Evolutionary conservation across 495 filamentous ascomycete species (phyloP).

Genomic region (Schizothecium vesticola): DNA sequence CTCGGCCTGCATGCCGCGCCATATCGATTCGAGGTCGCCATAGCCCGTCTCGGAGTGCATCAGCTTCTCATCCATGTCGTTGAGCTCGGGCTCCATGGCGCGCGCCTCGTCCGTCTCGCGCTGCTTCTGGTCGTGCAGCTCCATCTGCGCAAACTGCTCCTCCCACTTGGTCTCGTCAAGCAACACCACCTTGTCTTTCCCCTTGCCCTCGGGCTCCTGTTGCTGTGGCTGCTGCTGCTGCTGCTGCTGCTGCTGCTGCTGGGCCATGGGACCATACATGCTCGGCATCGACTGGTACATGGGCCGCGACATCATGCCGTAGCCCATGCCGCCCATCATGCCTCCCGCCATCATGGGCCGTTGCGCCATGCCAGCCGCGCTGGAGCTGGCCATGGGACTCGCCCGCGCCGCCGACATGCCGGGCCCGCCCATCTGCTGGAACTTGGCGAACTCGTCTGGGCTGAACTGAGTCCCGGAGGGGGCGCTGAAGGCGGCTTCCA

Average conservation of each 20-base stretch:
- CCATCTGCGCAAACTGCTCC: constrained; percentile 86
- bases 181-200: constrained; percentile 86
- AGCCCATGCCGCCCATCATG: constrained; percentile 45
- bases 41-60: constrained; percentile 54
- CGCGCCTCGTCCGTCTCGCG: constrained; percentile 57
- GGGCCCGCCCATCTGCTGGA: constrained; percentile 63
- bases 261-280: constrained; percentile 47
- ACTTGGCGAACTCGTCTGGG: constrained; percentile 79
- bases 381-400: constrained; percentile 47
- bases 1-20: constrained; percentile 83
- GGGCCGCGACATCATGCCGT: constrained; percentile 40
- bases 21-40: constrained; percentile 85
- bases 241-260: constrained; percentile 30
- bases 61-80: constrained; percentile 67
- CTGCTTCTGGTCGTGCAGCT: constrained; percentile 56
- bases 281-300: constrained; percentile 44
- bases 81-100: constrained; percentile 83
- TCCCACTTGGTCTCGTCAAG: constrained; percentile 94
- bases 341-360: constrained; percentile 52
- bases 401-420: constrained; percentile 20
- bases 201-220: constrained; percentile 59
- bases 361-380: constrained; percentile 30
- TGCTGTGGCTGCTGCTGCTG: constrained; percentile 21
- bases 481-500: constrained; percentile 73
- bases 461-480: constrained; percentile 60